Base-by-base conservation (phyloP, 2,329 filamentous ascomycete species). In the Scedosporium apiospermum region DNA sequence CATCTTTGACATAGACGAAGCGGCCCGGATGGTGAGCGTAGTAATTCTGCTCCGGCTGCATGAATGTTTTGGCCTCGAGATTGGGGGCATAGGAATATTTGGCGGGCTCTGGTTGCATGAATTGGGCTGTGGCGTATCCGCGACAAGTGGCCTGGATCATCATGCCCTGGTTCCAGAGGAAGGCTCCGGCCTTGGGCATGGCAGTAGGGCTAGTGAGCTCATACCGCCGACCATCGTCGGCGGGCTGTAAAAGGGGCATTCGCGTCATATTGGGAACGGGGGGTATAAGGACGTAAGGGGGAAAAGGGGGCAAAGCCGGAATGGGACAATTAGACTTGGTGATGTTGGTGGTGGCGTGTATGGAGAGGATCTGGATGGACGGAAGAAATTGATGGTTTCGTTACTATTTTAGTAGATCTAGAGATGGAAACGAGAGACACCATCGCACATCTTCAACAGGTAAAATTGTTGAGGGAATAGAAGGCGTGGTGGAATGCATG, bases 151-250 rank as follows among this genome's bases (percentile, higher is more conserved):
- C 74, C 68, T 84, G 81, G 64, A 84, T 81, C 82, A 84, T 84
- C 82, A 84, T 84, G 71, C 76, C 78, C 70, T 82, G 80, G 66
- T 85, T 85, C 82, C 82, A 85, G 10, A 85, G 74, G 68, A 84
- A 85, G 61, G 77, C 80, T 59, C 76, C 78, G 3, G 82, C 80
- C 70, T 82, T 80, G 60, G 82, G 81, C 76, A 85, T 73, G 49
- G 79, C 80, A 26, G 80, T 82, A n/a, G 82, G 79, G 69, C 77
- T 81, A 59, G 73, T 75, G 65, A 85, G 77, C 69, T 83, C 81
- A 70, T 82, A 84, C 65, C 81, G 81, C 58, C 78, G 74, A 61
- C 81, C 82, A 70, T 80, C 71, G 27, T 78, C 69, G 6, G 79
- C 78, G 68, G 66, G 79, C 74, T 71, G 73, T 46, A 78, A 67